A percentile compares a stretch with the other conserved stretches of the same genome.
These are phyloP conservation scores for Insectozyma bohioensis DNA, from an alignment of 1,139 yeast genomes.

Conservation along the genomic window DNA sequence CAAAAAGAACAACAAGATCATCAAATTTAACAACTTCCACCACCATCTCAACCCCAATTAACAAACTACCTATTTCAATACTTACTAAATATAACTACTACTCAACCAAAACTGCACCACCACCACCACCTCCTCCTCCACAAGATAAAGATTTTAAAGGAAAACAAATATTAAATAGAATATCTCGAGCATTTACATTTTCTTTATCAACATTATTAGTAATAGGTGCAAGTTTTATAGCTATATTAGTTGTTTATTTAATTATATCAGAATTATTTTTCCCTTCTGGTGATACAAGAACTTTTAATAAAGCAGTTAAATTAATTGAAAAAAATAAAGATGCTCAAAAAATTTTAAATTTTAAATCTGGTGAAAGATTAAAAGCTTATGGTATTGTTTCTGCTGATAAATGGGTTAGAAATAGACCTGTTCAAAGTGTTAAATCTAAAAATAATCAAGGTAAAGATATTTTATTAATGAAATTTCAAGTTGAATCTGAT, in stretches of 20 bases:
- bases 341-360: conserved; percentile 58
- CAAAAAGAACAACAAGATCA: background rate
- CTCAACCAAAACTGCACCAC: conserved; percentile 38
- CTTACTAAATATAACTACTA: conserved; percentile 14
- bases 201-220: conserved; percentile 61
- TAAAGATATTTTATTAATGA: conserved; percentile 77
- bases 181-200: conserved; percentile 60
- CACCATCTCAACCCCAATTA: background rate
- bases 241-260: conserved; percentile 71
- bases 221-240: conserved; percentile 65
- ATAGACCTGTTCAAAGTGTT: conserved; percentile 71
- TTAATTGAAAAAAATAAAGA: conserved; percentile 66
- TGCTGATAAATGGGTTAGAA: conserved; percentile 81
- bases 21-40: background rate
- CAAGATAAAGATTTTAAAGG: conserved; percentile 44
- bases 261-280: conserved; percentile 75
- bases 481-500: conserved; percentile 78
- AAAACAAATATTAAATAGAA: conserved; percentile 32
- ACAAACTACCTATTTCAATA: background rate
- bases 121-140: conserved; percentile 39
- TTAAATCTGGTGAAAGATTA: conserved; percentile 56
- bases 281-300: conserved; percentile 89
- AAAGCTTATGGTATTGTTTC: conserved; percentile 81
- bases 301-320: conserved; percentile 83
- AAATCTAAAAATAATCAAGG: conserved; percentile 66